Evolutionary conservation across 495 filamentous ascomycete species (phyloP), one percentile per base, ranked within the genome.

Genomic region (Xylaria flabelliformis): DNA sequence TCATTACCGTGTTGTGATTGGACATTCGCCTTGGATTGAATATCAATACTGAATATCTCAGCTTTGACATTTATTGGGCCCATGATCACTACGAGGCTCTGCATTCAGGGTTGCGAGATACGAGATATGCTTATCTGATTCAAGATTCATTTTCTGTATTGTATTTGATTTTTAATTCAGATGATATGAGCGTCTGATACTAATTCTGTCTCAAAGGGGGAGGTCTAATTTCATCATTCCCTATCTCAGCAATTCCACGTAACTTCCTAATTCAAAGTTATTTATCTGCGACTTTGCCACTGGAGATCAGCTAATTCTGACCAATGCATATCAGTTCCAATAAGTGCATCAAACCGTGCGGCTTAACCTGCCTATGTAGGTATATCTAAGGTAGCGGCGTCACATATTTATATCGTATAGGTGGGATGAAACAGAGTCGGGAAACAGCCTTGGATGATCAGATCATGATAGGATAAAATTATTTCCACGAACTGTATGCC

Each of bases 401-500:
- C 19, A 21, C 58, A 21, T 19, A 21, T 32, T 32, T 4, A 26
- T 24, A 55, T 55, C 51, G 5, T 24, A 24, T 24, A 26, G 51
- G 26, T 56, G 53, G 53, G 24, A 56, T 56, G 53, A 56, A 32
- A 56, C 26, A 56, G 7, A 51, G 24, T 26, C 15, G 26, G 53
- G 12, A 56, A 26, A 32, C 26, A 32, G 26, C 53, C 7, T 32
- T 56, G 24, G 4, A 56, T 32, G 3, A 17, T 56, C 53, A 56
- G 53, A 32, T 56, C 53, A 56, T 56, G 19, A 24, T 32, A 56
- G 62, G 62, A 64, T 12, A 50, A 64, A 64, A 24, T 44, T 46
- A 64, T 64, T 64, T 64, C 62, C 62, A 64, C 62, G 62, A 64
- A 64, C 62, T 64, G 42, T 12, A 63, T 4, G 21, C 2, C 39